These are phyloP conservation scores for Bretschneidera sinensis DNA, from an alignment of 345 rosid species.

Conservation along the genomic window DNA sequence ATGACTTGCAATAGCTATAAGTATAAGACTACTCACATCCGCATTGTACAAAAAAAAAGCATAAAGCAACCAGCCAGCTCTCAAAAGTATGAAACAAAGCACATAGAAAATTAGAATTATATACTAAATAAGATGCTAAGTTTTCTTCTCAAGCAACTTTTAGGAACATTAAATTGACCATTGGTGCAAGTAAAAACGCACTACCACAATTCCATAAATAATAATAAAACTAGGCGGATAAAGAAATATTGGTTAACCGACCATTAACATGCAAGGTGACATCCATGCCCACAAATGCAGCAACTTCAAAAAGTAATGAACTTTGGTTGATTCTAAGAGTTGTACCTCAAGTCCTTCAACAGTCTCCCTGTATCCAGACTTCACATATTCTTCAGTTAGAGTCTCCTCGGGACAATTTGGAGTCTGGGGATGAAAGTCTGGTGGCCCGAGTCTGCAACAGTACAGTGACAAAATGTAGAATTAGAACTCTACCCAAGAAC, in stretches of 20 bases:
- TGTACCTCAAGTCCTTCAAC: conserved; percentile 94
- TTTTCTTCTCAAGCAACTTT: too few relatives aligned
- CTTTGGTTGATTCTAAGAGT: conserved; percentile 7
- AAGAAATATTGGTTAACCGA: not conserved
- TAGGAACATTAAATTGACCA: not conserved
- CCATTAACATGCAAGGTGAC: conserved; percentile 1
- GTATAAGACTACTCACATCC: not conserved
- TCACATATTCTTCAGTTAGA: conserved; percentile 73
- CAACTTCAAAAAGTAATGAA: not conserved
- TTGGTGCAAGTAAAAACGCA: not conserved
- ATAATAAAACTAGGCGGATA: not conserved
- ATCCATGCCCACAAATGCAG: not conserved
- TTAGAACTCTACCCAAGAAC: conserved; percentile 15
- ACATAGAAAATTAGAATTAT: too few relatives aligned
- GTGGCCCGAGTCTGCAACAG: conserved; percentile 77
- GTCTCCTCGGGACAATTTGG: conserved; percentile 92
- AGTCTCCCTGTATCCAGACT: conserved; percentile 83
- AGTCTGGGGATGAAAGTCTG: conserved; percentile 90
- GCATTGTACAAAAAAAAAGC: too few relatives aligned
- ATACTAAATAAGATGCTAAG: not conserved
- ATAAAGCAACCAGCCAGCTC: not conserved
- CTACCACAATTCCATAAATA: not conserved
- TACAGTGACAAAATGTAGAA: conserved; percentile 12
- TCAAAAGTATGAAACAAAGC: not conserved
- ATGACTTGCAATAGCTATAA: not conserved